Evolutionary conservation across 176 grass and related monocot genomes (phyloP).

Genomic region (Urochloa ruziziensis): DNA sequence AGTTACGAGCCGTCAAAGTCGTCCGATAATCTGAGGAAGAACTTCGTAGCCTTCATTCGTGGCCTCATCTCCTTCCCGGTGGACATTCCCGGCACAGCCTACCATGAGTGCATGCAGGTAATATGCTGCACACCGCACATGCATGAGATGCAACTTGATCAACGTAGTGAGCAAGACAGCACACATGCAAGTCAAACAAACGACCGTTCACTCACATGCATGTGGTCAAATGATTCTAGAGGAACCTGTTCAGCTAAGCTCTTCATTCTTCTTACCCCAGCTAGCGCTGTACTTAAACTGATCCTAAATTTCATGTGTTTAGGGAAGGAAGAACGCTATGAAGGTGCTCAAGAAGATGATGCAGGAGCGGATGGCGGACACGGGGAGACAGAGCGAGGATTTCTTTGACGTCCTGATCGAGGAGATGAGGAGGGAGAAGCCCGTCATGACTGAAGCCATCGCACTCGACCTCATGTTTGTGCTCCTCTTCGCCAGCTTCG

Average conservation of each 20-base stretch:
- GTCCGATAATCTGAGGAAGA: slow-evolving; percentile 52
- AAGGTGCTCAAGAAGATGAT: slow-evolving; percentile 59
- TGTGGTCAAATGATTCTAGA: slow-evolving; percentile 23
- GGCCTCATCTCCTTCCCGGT: slow-evolving; percentile 72
- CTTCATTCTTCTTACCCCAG: background rate
- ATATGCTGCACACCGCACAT: background rate
- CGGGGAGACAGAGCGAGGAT: slow-evolving; percentile 29
- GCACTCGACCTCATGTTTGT: slow-evolving; percentile 74
- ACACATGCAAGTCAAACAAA: slow-evolving; percentile 43
- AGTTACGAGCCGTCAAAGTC: slow-evolving; percentile 41
- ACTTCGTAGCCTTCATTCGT: slow-evolving; percentile 56
- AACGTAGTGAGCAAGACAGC: slow-evolving; percentile 29
- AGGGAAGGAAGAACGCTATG: slow-evolving; percentile 64
- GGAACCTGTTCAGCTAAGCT: background rate
- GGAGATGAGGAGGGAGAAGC: slow-evolving; percentile 54
- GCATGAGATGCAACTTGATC: background rate
- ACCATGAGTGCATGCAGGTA: slow-evolving; percentile 68
- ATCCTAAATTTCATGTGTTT: background rate
- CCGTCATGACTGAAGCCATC: slow-evolving; percentile 47
- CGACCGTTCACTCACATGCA: slow-evolving; percentile 22
- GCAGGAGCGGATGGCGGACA: slow-evolving; percentile 27
- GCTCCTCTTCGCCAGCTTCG: slow-evolving; percentile 72
- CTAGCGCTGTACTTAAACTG: background rate
- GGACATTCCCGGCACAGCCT: slow-evolving; percentile 62
- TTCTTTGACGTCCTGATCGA: slow-evolving; percentile 63